Evolutionary conservation across 371 early-diverging fungal genomes (phyloP), one percentile per base, ranked within the genome.

Genomic region (Catenaria anguillulae): DNA sequence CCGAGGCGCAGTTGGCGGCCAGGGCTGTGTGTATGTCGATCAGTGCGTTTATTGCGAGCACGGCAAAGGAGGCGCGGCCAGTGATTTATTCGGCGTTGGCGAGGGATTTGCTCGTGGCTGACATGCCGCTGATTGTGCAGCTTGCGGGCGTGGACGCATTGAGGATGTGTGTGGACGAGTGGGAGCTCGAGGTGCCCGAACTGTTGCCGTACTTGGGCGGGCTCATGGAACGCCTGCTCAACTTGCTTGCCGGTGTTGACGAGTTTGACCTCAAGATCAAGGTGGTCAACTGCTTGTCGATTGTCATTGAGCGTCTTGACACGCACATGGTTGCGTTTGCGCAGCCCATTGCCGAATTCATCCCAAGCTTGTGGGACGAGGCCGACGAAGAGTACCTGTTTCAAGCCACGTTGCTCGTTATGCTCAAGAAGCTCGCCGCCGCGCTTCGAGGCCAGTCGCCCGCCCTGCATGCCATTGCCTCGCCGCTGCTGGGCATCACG

Each of bases 251-350:
- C 31, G 52, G 29, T 17, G 15, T 50, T 13, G 26, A 24, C 31
- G 29, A 50, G 52, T 50, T 50, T 50, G 52, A 50, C 26, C 52
- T 50, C 52, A 50, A 50, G 52, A 29, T 29, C 31, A 50, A 50
- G 31, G 52, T 50, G 15, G 29, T 50, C 29, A 29, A 50, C 31
- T 50, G 52, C 31, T 10, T 50, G 29, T 29, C 29, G 29, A 23
- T 29, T 17, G 31, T 50, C 52, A 50, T 50, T 12, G 52, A 50
- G 52, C 52, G 52, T 26, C 29, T 50, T 3, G 52, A 50, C 52
- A 29, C 8, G 15, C 26, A 50, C 29, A 29, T 29, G 52, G 52
- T 31, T 31, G 15, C 31, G 21, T 50, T 15, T 4, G 52, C 52
- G 29, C 52, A 26, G 2, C 29, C 52, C 15, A 10, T 50, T 31